Evolutionary conservation across 169 alveolate species (phyloP), one percentile per base, ranked within the genome.

Genomic region (Haemoproteus tartakovskyi): DNA sequence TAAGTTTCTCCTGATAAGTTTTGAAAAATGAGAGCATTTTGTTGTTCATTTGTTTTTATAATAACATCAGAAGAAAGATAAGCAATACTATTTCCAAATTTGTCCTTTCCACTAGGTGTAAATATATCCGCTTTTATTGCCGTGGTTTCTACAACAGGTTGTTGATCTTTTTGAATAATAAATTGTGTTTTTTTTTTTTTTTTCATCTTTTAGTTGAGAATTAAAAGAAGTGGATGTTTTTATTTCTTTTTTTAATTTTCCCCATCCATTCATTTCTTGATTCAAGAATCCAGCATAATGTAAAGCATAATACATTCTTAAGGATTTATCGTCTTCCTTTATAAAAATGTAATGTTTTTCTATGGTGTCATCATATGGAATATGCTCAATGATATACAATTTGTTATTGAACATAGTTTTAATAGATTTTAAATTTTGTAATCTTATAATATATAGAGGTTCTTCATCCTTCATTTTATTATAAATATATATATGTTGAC

Each of bases 221-320:
- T n/a, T n/a, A n/a, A n/a, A n/a, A n/a, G n/a, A n/a, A n/a, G n/a
- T n/a, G n/a, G 43, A 6, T 33, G 43, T 33, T 33, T 33, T 33
- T 6, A 33, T 24, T 22, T 40, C 81, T 18, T 57, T 62, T 74
- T 61, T 46, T 21, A 78, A 60, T 79, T 45, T 60, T 2, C 51
- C 41, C 54, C 64, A 80, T 9, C 57, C 40, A 38, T 74, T 57
- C 29, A 41, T 33, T 21, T 80, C 62, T 21, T 85, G 82, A 12
- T 46, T 63, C 29, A 88, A 74, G 87, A 88, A 84, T 11, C 90
- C 90, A 19, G 90, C 90, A 27, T 88, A 88, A 46, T 78, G 89
- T 30, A 88, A 74, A 41, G 90, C 92, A 81, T 88, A 85, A 80
- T 63, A 67, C 79, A 88, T 74, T 33, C 62, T 33, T 38, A 74